phyloP scores from a whole-genome alignment of 2,329 filamentous ascomycete genomes.

The Exophiala bonariae region DNA sequence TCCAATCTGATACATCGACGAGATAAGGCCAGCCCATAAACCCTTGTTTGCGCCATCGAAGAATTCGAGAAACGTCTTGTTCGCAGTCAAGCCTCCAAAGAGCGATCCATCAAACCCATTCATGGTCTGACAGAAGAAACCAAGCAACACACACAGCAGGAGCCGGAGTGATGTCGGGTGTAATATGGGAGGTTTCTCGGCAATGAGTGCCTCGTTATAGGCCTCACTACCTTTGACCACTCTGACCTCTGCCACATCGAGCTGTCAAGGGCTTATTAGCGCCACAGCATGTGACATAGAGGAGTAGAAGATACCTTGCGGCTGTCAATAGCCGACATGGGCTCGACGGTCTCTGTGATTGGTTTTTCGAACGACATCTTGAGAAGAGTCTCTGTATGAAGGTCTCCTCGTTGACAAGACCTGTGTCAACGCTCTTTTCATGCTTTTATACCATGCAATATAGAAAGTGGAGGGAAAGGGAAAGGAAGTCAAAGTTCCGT shows the following conservation, averaged over 20 bases:
- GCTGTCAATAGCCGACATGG: too few species aligned
- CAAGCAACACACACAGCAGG: slow-evolving; percentile 22
- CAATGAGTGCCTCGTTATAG: slow-evolving; percentile 56
- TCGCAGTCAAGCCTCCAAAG: slow-evolving; percentile 53
- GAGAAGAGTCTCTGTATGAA: too few species aligned
- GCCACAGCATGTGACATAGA: too few species aligned
- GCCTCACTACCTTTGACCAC: slow-evolving; percentile 53
- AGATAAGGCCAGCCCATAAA: slow-evolving; percentile 43
- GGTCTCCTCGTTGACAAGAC: too few species aligned
- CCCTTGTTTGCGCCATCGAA: slow-evolving; percentile 42
- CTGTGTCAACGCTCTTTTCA: too few species aligned
- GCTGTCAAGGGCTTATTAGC: slow-evolving; percentile 6
- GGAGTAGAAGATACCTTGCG: too few species aligned
- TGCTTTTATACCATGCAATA: too few species aligned
- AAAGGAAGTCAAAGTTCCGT: too few species aligned
- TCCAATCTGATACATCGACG: slow-evolving; percentile 50
- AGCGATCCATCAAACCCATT: slow-evolving; percentile 62
- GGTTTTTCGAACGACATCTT: too few species aligned
- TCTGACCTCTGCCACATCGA: slow-evolving; percentile 29
- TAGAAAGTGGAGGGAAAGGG: too few species aligned
- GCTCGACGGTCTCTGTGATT: too few species aligned
- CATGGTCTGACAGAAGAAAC: slow-evolving; percentile 50
- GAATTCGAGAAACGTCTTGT: slow-evolving; percentile 42
- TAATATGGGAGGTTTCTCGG: slow-evolving; percentile 41
- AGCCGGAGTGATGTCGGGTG: slow-evolving; percentile 9